A percentile compares a stretch with the other conserved stretches of the same genome.
phyloP scores from a whole-genome alignment of 805 yeast species.

The Barnettozyma siamensis region DNA sequence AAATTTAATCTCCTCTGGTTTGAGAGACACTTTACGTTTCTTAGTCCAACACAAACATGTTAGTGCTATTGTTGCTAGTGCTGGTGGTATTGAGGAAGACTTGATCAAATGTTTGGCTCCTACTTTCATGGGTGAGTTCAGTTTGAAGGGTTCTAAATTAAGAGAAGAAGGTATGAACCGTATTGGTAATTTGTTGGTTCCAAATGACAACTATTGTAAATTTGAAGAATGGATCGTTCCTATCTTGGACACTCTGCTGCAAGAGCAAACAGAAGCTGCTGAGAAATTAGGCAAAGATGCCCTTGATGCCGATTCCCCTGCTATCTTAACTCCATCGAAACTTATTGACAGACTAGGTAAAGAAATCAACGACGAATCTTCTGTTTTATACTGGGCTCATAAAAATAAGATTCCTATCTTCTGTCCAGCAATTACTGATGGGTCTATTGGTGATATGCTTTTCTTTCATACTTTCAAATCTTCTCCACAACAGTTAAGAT shows the following conservation, averaged over 20 bases:
- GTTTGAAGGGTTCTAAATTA: constrained; percentile 70
- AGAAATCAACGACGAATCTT: constrained; percentile 89
- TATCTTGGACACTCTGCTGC: constrained; percentile 72
- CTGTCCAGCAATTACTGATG: constrained; percentile 97
- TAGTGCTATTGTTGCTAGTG: constrained; percentile 92
- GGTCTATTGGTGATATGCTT: constrained; percentile 97
- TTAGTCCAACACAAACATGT: constrained; percentile 93
- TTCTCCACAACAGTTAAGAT: constrained; percentile 80
- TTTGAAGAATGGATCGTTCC: constrained; percentile 99
- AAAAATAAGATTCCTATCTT: constrained; percentile 93
- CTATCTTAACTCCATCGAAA: constrained; percentile 89
- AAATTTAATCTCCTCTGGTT: constrained; percentile 89
- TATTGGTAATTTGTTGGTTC: constrained; percentile 94
- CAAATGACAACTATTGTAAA: constrained; percentile 95
- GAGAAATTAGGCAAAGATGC: constrained; percentile 44
- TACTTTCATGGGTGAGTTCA: constrained; percentile 89
- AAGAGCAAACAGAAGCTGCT: constrained; percentile 77
- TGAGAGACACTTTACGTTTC: constrained; percentile 83
- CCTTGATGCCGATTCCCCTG: constrained; percentile 55
- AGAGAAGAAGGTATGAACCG: constrained; percentile 97
- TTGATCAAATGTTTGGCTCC: constrained; percentile 94
- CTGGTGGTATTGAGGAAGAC: constrained; percentile 98
- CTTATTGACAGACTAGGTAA: constrained; percentile 91
- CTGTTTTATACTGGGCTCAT: constrained; percentile 97
- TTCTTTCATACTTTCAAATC: constrained; percentile 97